Percentiles rank a stretch among this genome's conserved stretches.
Conservation (phyloP, 2,329 filamentous ascomycete genomes). For the Arthroderma uncinatum region DNA sequence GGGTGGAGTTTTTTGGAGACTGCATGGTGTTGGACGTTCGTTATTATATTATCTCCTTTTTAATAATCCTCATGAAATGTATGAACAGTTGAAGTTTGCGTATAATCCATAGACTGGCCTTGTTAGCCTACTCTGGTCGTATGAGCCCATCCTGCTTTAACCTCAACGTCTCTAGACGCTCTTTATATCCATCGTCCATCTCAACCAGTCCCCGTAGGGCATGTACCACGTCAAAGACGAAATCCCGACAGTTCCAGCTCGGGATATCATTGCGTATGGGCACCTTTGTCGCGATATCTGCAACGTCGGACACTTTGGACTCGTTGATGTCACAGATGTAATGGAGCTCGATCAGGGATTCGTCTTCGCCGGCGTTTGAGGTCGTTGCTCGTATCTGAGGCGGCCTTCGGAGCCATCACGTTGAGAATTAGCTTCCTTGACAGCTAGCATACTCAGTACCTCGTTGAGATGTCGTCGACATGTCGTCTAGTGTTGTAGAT, state of each 20-base stretch:
- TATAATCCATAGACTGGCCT: not conserved
- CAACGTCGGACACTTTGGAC: constrained; percentile 11
- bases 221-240: constrained; percentile 20
- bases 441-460: no score
- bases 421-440: constrained; percentile 4
- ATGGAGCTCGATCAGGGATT: constrained; percentile 8
- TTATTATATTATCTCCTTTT: not conserved
- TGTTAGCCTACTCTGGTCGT: not conserved
- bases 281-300: constrained; percentile 13
- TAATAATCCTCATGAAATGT: not conserved
- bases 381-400: constrained; percentile 9
- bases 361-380: constrained; percentile 6
- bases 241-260: constrained; percentile 22
- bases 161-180: not conserved
- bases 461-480: constrained; percentile 3
- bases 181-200: constrained; percentile 11
- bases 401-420: constrained; percentile 3
- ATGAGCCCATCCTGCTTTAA: not conserved
- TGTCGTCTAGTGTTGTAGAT: not conserved
- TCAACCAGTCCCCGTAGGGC: constrained; percentile 13
- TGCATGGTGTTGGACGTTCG: not conserved
- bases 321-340: constrained; percentile 7
- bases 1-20: not conserved
- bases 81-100: not conserved
- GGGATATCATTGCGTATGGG: constrained; percentile 17